Percentiles rank a stretch among this genome's conserved stretches.
Evolutionary conservation across 495 filamentous ascomycete species (phyloP).

Genomic region (Corynascus novoguineensis): DNA sequence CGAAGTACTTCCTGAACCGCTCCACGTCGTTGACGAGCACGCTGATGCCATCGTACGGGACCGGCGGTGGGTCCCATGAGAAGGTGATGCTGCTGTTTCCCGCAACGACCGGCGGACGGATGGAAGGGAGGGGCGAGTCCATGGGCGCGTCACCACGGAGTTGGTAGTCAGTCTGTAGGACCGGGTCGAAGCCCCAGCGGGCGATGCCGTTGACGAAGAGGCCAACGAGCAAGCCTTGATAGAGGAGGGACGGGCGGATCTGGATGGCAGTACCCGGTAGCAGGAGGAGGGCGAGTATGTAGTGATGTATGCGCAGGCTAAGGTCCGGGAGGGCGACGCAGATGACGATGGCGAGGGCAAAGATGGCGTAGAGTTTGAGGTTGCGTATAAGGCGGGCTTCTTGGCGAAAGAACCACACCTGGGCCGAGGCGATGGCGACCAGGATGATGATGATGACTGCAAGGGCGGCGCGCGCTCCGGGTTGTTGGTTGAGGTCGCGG

Average conservation of each 20-base stretch:
- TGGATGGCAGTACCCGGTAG: constrained; percentile 81
- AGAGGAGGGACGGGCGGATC: constrained; percentile 70
- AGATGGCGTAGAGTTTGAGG: constrained; percentile 61
- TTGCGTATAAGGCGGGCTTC: constrained; percentile 63
- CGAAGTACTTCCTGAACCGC: constrained; percentile 59
- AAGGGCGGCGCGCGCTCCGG: constrained; percentile 68
- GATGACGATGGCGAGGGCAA: constrained; percentile 55
- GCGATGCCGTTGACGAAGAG: constrained; percentile 90
- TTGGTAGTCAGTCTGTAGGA: constrained; percentile 72
- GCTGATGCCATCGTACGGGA: constrained; percentile 72
- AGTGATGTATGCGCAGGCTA: constrained; percentile 90
- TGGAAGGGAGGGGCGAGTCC: constrained; percentile 57
- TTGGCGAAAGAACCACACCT: constrained; percentile 66
- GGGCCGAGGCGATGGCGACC: constrained; percentile 52
- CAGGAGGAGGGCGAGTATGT: constrained; percentile 76
- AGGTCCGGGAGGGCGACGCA: constrained; percentile 66
- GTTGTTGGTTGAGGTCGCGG: constrained; percentile 70
- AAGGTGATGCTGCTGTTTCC: constrained; percentile 45
- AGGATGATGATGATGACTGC: constrained; percentile 60
- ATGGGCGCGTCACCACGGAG: constrained; percentile 64
- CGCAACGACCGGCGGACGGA: constrained; percentile 46
- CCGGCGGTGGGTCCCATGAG: constrained; percentile 48
- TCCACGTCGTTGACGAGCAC: constrained; percentile 95
- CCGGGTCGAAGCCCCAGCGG: constrained; percentile 85
- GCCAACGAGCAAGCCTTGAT: constrained; percentile 82